These are phyloP conservation scores for Claviceps sp. DNA, from an alignment of 2,329 filamentous ascomycete genomes.

Conservation along the genomic window DNA sequence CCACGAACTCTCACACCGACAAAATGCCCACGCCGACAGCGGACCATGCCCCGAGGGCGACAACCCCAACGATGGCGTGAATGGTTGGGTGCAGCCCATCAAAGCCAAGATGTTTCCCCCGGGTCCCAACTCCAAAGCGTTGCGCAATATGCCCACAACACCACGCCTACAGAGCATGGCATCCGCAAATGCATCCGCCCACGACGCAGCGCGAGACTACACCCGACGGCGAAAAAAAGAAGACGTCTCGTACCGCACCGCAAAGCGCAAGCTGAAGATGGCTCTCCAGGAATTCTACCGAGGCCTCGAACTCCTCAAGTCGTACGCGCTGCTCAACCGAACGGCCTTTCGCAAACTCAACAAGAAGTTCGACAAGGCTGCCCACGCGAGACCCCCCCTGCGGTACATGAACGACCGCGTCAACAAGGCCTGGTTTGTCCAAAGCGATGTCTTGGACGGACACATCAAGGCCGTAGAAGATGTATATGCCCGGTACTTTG, in stretches of 20 bases:
- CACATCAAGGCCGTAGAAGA: constrained; percentile 76
- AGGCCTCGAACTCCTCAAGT: constrained; percentile 79
- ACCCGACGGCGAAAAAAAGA: constrained; percentile 31
- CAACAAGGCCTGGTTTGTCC: constrained; percentile 80
- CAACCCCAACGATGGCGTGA: constrained; percentile 16
- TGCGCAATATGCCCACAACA: constrained; percentile 40
- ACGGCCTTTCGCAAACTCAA: constrained; percentile 95
- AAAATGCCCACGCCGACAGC: constrained; percentile 16
- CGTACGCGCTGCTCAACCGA: constrained; percentile 77
- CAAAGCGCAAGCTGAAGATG: constrained; percentile 82
- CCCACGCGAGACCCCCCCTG: constrained; percentile 61
- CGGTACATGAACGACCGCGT: constrained; percentile 87
- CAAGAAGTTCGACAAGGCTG: constrained; percentile 94
- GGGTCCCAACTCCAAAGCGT: constrained; percentile 46
- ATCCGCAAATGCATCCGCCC: constrained; percentile 9
- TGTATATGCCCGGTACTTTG: constrained; percentile 88
- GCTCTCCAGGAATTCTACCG: constrained; percentile 91
- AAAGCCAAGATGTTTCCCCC: constrained; percentile 39
- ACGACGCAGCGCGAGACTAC: constrained; percentile 33
- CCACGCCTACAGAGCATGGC: constrained; percentile 22
- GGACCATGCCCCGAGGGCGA: constrained; percentile 11
- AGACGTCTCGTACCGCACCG: constrained; percentile 68
- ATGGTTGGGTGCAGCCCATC: constrained; percentile 38
- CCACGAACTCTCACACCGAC: constrained; percentile 47
- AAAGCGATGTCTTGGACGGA: constrained; percentile 70